Conservation (phyloP, 306 rosid species). For the Prunus mongolica region DNA sequence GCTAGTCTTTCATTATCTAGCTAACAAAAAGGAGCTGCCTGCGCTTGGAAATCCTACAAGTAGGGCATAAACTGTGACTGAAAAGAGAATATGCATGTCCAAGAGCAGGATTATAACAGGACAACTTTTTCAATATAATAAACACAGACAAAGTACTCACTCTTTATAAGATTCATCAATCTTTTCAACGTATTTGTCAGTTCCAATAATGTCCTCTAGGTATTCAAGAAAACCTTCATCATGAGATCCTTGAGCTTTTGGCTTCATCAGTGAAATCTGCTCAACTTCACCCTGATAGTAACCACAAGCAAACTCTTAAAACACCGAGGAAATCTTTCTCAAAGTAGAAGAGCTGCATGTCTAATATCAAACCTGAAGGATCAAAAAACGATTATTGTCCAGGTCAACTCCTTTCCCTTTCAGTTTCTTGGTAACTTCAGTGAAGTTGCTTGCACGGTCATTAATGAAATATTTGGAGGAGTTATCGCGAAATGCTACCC, state of each 20-base stretch:
- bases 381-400: slow-evolving; percentile 90
- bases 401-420: slow-evolving; percentile 97
- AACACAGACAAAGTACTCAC: slow-evolving; percentile 51
- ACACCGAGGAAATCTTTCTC: slow-evolving; percentile 7
- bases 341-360: neutral
- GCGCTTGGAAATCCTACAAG: neutral
- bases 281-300: slow-evolving; percentile 86
- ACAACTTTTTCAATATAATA: neutral
- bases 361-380: slow-evolving; percentile 72
- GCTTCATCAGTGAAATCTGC: slow-evolving; percentile 96
- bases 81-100: neutral
- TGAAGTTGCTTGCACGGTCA: slow-evolving; percentile 79
- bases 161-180: slow-evolving; percentile 72
- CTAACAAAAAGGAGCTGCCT: neutral
- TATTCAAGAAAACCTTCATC: slow-evolving; percentile 98
- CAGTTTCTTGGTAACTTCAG: slow-evolving; percentile 90
- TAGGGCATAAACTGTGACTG: neutral
- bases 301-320: slow-evolving; percentile 26
- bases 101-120: neutral
- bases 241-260: slow-evolving; percentile 96
- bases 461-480: slow-evolving; percentile 87
- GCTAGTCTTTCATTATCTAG: neutral
- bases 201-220: slow-evolving; percentile 94
- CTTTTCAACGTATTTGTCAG: slow-evolving; percentile 82
- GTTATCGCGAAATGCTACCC: slow-evolving; percentile 90